Evolutionary conservation across 345 rosid species (phyloP).

Genomic region (Rhodomyrtus tomentosa): DNA sequence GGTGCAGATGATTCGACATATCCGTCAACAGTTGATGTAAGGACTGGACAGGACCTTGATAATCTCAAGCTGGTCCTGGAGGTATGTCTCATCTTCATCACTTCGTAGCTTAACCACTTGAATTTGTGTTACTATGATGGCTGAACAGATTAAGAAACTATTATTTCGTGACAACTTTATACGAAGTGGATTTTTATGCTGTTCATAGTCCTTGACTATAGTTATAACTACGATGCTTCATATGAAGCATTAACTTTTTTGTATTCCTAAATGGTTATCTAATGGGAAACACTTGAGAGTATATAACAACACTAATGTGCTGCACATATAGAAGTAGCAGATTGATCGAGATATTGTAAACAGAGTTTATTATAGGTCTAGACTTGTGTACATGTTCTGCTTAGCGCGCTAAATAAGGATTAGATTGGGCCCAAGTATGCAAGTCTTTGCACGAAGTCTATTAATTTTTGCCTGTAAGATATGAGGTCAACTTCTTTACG

Average conservation of each 20-base stretch:
- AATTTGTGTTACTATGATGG: background rate
- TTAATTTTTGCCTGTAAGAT: background rate
- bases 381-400: background rate
- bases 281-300: background rate
- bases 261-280: background rate
- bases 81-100: constrained; percentile 22
- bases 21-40: constrained; percentile 82
- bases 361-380: background rate
- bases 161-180: background rate
- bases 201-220: background rate
- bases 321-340: background rate
- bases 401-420: background rate
- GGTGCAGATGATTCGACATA: constrained; percentile 88
- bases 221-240: background rate
- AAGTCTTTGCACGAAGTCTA: background rate
- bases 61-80: constrained; percentile 79
- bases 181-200: background rate
- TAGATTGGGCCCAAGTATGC: background rate
- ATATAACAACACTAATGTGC: background rate
- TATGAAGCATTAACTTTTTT: background rate
- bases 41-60: constrained; percentile 72
- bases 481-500: background rate
- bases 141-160: background rate
- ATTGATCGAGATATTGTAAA: background rate
- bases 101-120: background rate